These are phyloP conservation scores for Pisolithus thermaeus DNA, from an alignment of 1,284 basidiomycete genomes.

Conservation along the genomic window DNA sequence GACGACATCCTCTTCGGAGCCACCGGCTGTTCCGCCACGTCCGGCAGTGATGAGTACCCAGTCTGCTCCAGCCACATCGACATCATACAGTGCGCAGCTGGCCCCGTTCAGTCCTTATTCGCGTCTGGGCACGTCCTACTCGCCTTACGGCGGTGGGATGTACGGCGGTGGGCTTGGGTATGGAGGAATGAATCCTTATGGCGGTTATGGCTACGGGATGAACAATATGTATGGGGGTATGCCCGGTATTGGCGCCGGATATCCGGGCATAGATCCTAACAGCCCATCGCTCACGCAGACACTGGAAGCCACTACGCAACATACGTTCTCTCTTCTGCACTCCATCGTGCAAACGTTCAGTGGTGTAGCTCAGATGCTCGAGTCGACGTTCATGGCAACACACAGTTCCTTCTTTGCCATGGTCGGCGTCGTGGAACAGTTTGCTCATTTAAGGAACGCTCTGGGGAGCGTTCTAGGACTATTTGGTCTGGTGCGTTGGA, in stretches of 20 bases:
- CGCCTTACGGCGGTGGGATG: conserved; percentile 36
- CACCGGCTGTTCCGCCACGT: conserved; percentile 32
- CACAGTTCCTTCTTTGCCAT: conserved; percentile 98
- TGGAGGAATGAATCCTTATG: conserved; percentile 32
- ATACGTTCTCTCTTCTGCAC: conserved; percentile 91
- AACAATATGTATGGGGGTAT: conserved; percentile 40
- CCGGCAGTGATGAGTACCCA: conserved; percentile 35
- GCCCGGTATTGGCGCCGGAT: conserved; percentile 37
- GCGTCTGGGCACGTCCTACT: conserved; percentile 39
- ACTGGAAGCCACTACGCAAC: conserved; percentile 84
- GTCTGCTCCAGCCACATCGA: conserved; percentile 23
- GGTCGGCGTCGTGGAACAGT: conserved; percentile 96
- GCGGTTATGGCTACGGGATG: conserved; percentile 35
- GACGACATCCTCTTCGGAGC: conserved; percentile 10
- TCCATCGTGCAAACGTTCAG: conserved; percentile 95
- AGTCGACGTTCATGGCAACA: conserved; percentile 97
- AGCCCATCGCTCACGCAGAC: conserved; percentile 78
- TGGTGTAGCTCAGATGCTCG: conserved; percentile 96
- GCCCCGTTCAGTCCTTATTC: conserved; percentile 39
- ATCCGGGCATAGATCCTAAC: conserved; percentile 38
- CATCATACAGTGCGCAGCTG: conserved; percentile 20
- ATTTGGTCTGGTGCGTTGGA: conserved; percentile 84
- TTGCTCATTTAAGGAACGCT: conserved; percentile 86
- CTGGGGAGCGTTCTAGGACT: conserved; percentile 91
- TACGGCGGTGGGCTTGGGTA: conserved; percentile 38